Base-by-base conservation (phyloP, 2,329 filamentous ascomycete species). In the Penicillium paneum region DNA sequence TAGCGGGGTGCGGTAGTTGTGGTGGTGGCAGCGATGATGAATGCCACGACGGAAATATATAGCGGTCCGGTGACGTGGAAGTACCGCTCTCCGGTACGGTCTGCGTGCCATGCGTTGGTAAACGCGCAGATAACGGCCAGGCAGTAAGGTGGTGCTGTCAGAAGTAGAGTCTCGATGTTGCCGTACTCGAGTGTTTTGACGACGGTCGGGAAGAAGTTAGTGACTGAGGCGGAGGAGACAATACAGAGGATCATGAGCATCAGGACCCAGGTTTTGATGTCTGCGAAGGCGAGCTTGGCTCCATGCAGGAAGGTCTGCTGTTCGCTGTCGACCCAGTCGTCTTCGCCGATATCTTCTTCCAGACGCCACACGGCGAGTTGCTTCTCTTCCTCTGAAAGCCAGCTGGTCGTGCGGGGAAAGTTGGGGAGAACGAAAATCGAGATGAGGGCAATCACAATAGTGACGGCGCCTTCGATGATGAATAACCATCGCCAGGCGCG, bases 131-230 rank as follows among this genome's bases (percentile, higher is more conserved):
- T 79, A 31, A 84, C 79, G 45, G 78, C 80, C 12, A 87, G 76
- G 3, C 72, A 80, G 67, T 87, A 89, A 1, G 85, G 85, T 0
- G 87, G 87, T 0, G 81, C 82, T 0, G 84, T 87, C 49, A 89
- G 75, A 13, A 88, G 79, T 4, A 88, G 79, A 0, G 86, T 83
- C 26, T 78, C 72, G 45, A 86, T 83, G 15, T 79, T 75, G 54
- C 72, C 78, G 68, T 86, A 88, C n/a, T 83, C 80, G 2, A 90
- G 79, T 6, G 85, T 87, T 55, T 79, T 76, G 45, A 90, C 87
- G 52, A 91, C 85, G 0, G 87, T 87, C 0, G 85, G 85, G 71
- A 88, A 86, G 75, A 88, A 88, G 69, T 86, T 87, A 34, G 83
- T 86, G 11, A 88, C 82, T 8, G 82, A 82, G 45, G 79, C 83